Conservation (phyloP, 2,329 filamentous ascomycete genomes). For the Zymoseptoria pseudotritici region DNA sequence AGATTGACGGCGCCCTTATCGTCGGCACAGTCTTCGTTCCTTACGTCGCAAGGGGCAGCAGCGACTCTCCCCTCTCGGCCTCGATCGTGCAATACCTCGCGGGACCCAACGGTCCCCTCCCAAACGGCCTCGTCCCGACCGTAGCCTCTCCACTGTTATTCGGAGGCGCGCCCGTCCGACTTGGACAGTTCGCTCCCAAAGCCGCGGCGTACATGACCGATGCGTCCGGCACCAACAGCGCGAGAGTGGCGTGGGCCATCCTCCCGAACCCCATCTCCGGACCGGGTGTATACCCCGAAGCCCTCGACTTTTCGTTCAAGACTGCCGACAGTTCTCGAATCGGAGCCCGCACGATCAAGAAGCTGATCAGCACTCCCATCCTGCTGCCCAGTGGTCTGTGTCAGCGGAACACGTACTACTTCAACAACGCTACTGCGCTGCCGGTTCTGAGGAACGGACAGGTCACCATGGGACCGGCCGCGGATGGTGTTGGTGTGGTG, state of each 20-base stretch:
- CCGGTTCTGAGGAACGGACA: constrained; percentile 14
- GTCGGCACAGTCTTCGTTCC: constrained; percentile 7
- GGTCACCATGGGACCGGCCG: constrained; percentile 18
- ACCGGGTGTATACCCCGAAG: constrained; percentile 19
- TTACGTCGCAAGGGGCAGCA: constrained; percentile 12
- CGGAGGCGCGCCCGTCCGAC: constrained; percentile 13
- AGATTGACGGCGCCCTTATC: constrained; percentile 17
- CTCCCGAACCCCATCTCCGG: constrained; percentile 19
- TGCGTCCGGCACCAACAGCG: constrained; percentile 6
- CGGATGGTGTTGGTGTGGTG: constrained; percentile 10
- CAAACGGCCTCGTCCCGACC: constrained; percentile 18
- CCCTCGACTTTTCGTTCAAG: constrained; percentile 13
- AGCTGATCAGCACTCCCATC: constrained; percentile 16
- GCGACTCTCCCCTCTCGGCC: constrained; percentile 8
- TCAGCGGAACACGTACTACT: constrained; percentile 21
- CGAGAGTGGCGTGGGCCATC: constrained; percentile 14
- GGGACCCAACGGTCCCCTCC: constrained; percentile 13
- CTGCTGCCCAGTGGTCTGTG: constrained; percentile 13
- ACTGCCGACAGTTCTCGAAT: constrained; percentile 2
- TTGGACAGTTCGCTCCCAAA: constrained; percentile 15
- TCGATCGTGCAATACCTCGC: constrained; percentile 12
- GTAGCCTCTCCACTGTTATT: constrained; percentile 15
- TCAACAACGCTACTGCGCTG: constrained; percentile 17
- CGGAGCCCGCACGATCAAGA: constrained; percentile 15
- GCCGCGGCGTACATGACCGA: constrained; percentile 13